A percentile compares a stretch with the other conserved stretches of the same genome.
phyloP scores from a whole-genome alignment of 2,329 filamentous ascomycete genomes.

The Colletotrichum melonis region DNA sequence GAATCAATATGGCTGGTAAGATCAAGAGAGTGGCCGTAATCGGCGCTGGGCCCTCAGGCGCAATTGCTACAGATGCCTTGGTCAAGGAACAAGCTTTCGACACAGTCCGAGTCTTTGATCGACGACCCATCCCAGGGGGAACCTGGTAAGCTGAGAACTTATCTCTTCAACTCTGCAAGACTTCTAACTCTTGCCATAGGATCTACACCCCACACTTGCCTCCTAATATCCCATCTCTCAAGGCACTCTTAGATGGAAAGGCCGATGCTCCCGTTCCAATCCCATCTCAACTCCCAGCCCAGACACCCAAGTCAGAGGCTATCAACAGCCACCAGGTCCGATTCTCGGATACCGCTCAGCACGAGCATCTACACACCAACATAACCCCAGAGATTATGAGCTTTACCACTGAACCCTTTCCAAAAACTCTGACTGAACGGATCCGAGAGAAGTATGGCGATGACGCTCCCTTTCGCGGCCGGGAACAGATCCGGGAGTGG shows the following conservation, averaged over 20 bases:
- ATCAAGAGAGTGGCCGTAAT: slow-evolving; percentile 61
- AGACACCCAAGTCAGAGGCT: slow-evolving; percentile 48
- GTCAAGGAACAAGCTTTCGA: slow-evolving; percentile 67
- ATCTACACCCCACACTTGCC: slow-evolving; percentile 49
- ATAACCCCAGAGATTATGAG: slow-evolving; percentile 66
- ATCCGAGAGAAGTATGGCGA: slow-evolving; percentile 60
- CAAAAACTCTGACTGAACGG: slow-evolving; percentile 53
- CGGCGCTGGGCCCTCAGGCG: slow-evolving; percentile 67
- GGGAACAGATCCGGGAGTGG: slow-evolving; percentile 63
- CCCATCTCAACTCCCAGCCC: slow-evolving; percentile 54
- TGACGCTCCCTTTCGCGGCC: slow-evolving; percentile 66
- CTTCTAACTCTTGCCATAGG: slow-evolving; percentile 33
- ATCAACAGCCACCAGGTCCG: slow-evolving; percentile 52
- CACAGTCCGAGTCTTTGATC: slow-evolving; percentile 67
- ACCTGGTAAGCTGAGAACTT: slow-evolving; percentile 57
- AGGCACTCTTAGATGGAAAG: slow-evolving; percentile 52
- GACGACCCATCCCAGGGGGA: slow-evolving; percentile 64
- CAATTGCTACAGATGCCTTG: slow-evolving; percentile 67
- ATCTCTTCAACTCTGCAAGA: not conserved
- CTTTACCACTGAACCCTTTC: slow-evolving; percentile 63
- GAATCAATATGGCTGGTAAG: not conserved
- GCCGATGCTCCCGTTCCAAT: slow-evolving; percentile 56
- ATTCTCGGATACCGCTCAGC: slow-evolving; percentile 64
- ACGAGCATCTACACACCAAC: slow-evolving; percentile 70
- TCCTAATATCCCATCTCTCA: slow-evolving; percentile 42